A percentile compares a stretch with the other conserved stretches of the same genome.
These are phyloP conservation scores for Aspergillus ellipticus DNA, from an alignment of 495 filamentous ascomycete genomes.

Conservation along the genomic window DNA sequence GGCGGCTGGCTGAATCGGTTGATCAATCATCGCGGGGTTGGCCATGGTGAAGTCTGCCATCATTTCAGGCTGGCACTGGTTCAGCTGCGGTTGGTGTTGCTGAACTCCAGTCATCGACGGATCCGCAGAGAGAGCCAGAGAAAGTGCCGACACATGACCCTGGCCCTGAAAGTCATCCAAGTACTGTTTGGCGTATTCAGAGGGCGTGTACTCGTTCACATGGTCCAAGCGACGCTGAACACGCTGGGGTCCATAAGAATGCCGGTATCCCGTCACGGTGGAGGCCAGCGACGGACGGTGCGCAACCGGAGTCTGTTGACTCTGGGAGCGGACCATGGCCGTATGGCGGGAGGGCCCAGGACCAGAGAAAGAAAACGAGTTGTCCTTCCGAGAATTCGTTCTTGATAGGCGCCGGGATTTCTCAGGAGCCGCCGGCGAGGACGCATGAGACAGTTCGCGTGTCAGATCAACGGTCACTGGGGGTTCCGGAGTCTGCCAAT, in stretches of 20 bases:
- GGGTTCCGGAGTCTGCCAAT: slow-evolving; percentile 46
- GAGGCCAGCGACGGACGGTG: slow-evolving; percentile 28
- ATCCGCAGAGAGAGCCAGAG: slow-evolving; percentile 28
- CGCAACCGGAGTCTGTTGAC: slow-evolving; percentile 40
- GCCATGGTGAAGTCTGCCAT: slow-evolving; percentile 15
- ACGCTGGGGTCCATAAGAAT: slow-evolving; percentile 32
- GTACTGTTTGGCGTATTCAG: slow-evolving; percentile 39
- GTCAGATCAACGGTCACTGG: slow-evolving; percentile 32
- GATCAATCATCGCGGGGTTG: slow-evolving; percentile 17
- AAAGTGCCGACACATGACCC: slow-evolving; percentile 24
- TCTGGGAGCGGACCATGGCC: slow-evolving; percentile 45
- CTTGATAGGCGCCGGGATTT: slow-evolving; percentile 23
- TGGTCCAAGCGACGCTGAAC: slow-evolving; percentile 31
- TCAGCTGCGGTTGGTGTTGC: slow-evolving; percentile 18
- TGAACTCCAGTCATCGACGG: slow-evolving; percentile 25
- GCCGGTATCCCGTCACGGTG: slow-evolving; percentile 26
- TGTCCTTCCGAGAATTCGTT: slow-evolving; percentile 25
- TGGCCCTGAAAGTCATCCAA: slow-evolving; percentile 28
- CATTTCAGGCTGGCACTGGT: slow-evolving; percentile 13
- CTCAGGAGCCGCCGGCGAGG: slow-evolving; percentile 27
- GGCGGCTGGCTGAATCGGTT: slow-evolving; percentile 20
- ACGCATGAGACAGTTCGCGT: slow-evolving; percentile 33
- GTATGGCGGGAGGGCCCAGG: slow-evolving; percentile 31
- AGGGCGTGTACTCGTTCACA: slow-evolving; percentile 42
- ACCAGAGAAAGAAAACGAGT: slow-evolving; percentile 16